Percentiles rank a stretch among this genome's conserved stretches.
Evolutionary conservation across 208 protist species (phyloP).

Genomic region (Acanthamoeba polyphaga): DNA sequence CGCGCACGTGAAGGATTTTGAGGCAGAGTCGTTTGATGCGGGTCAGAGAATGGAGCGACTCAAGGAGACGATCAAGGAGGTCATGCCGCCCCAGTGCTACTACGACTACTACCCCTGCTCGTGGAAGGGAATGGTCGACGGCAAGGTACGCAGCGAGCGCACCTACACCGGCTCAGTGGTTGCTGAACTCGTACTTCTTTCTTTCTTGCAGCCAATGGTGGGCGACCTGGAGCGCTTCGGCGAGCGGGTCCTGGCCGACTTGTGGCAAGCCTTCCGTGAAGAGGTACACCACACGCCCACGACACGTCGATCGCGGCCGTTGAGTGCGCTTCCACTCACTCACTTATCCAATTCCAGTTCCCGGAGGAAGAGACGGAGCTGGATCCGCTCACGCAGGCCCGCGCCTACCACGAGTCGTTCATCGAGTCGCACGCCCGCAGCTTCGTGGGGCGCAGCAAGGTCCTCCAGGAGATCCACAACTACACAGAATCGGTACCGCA

Average conservation of each 20-base stretch:
- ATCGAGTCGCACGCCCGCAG: constrained; percentile 47
- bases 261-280: constrained; percentile 79
- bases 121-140: constrained; percentile 57
- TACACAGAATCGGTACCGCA: constrained; percentile 26
- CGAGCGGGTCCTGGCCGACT: constrained; percentile 69
- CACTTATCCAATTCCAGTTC: constrained; percentile 6
- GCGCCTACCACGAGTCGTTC: constrained; percentile 64
- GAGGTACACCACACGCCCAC: not conserved
- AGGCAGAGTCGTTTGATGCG: constrained; percentile 45
- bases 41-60: constrained; percentile 25
- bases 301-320: not conserved
- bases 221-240: constrained; percentile 74
- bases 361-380: constrained; percentile 23
- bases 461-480: constrained; percentile 39
- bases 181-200: not conserved
- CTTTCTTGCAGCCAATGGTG: not conserved
- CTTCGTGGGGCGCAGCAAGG: constrained; percentile 52
- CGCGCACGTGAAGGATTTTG: constrained; percentile 70
- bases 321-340: not conserved
- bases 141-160: not conserved
- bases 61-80: constrained; percentile 49
- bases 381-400: constrained; percentile 38
- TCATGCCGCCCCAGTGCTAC: not conserved
- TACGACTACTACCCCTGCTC: constrained; percentile 49
- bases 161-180: not conserved